Percentiles rank a stretch among this genome's conserved stretches.
These are phyloP conservation scores for Nakazawaea laoshanensis DNA, from an alignment of 805 yeast genomes.

Conservation along the genomic window DNA sequence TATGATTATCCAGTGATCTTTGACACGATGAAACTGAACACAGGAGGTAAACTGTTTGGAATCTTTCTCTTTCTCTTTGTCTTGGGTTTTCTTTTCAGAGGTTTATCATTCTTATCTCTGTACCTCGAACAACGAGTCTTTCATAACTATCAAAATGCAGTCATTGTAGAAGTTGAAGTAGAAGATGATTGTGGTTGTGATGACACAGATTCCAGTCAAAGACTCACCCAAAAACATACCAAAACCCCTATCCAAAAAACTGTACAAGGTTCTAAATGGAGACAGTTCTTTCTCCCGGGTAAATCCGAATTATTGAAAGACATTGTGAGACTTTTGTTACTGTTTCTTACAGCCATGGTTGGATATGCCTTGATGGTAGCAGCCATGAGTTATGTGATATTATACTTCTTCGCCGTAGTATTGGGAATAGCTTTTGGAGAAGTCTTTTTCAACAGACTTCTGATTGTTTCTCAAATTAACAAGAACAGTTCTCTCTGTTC, in stretches of 20 bases:
- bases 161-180: conserved; percentile 15
- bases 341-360: conserved; percentile 55
- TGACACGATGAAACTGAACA: conserved; percentile 39
- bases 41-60: conserved; percentile 62
- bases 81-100: conserved; percentile 50
- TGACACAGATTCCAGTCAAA: conserved; percentile 14
- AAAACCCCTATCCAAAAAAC: too few species aligned
- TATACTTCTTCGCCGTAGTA: conserved; percentile 68
- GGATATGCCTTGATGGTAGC: conserved; percentile 73
- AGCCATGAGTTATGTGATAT: conserved; percentile 60
- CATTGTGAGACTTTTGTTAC: conserved; percentile 42
- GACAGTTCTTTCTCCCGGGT: conserved; percentile 25
- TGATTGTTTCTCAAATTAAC: conserved; percentile 29
- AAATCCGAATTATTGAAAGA: conserved; percentile 36
- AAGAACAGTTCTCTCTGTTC: conserved; percentile 23
- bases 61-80: conserved; percentile 56
- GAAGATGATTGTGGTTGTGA: conserved; percentile 27
- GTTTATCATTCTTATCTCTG: conserved; percentile 47
- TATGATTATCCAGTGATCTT: conserved; percentile 56
- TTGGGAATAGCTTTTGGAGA: conserved; percentile 66
- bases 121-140: conserved; percentile 64
- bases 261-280: conserved; percentile 13
- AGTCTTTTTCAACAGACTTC: conserved; percentile 54
- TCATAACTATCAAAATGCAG: conserved; percentile 28
- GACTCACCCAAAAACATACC: conserved; percentile 6